A percentile compares a stretch with the other conserved stretches of the same genome.
Evolutionary conservation across 2,329 filamentous ascomycete species (phyloP).

Genomic region (Penicillium sumatraense): DNA sequence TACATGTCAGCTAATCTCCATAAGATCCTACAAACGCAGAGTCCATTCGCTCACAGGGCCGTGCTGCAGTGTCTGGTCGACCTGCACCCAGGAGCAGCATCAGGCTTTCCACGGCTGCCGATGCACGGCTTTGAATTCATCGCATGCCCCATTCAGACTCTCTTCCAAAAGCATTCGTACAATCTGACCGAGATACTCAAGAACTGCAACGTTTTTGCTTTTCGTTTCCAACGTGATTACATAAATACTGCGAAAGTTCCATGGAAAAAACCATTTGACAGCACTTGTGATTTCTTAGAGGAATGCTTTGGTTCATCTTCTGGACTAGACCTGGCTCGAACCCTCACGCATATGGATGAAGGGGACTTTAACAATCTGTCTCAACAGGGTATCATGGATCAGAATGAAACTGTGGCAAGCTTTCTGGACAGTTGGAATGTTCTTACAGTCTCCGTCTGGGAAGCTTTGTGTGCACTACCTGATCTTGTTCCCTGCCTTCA

Average conservation of each 20-base stretch:
- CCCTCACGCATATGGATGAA: constrained; percentile 35
- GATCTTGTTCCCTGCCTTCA: constrained; percentile 36
- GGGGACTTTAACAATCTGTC: constrained; percentile 35
- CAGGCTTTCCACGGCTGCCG: constrained; percentile 13
- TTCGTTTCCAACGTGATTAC: constrained; percentile 43
- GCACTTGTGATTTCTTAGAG: constrained; percentile 37
- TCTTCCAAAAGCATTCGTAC: constrained; percentile 38
- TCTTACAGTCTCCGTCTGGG: constrained; percentile 41
- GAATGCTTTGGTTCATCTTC: constrained; percentile 38
- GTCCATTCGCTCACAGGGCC: constrained; percentile 44
- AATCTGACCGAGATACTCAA: constrained; percentile 40
- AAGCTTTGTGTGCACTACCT: constrained; percentile 43
- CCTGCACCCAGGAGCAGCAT: constrained; percentile 21
- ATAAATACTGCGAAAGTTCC: constrained; percentile 38
- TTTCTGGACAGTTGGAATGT: constrained; percentile 36
- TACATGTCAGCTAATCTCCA: too few species aligned
- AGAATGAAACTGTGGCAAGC: constrained; percentile 24
- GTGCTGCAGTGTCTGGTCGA: constrained; percentile 35
- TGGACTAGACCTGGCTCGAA: constrained; percentile 37
- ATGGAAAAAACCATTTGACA: constrained; percentile 40
- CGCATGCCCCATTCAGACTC: constrained; percentile 40
- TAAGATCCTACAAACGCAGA: constrained; percentile 42
- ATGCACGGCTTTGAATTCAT: constrained; percentile 40
- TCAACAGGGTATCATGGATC: constrained; percentile 25
- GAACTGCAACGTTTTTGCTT: constrained; percentile 39